A percentile compares a stretch with the other conserved stretches of the same genome.
phyloP scores from a whole-genome alignment of 805 yeast genomes.

The Phaffomyces thermotolerans region DNA sequence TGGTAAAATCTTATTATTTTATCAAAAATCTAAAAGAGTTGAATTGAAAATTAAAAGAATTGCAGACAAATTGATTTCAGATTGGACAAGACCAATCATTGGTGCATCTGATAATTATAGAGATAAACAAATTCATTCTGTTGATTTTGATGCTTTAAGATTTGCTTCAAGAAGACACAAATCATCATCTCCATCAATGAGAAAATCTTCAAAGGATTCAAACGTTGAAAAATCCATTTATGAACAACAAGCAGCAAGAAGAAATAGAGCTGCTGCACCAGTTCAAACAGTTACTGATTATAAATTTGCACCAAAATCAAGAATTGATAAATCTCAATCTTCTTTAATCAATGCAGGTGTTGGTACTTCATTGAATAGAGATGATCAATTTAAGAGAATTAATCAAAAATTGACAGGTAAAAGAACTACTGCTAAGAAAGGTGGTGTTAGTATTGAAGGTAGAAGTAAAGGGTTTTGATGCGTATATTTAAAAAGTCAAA shows the following conservation, averaged over 20 bases:
- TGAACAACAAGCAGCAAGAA: constrained; percentile 84
- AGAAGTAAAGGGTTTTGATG: constrained; percentile 13
- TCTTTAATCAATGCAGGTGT: constrained; percentile 35
- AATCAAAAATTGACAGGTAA: constrained; percentile 34
- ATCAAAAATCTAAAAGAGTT: constrained; percentile 83
- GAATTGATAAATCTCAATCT: constrained; percentile 36
- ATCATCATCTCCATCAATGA: neutral
- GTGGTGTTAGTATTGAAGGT: constrained; percentile 69
- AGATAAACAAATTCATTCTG: constrained; percentile 68
- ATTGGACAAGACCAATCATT: constrained; percentile 98
- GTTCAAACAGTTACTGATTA: constrained; percentile 82
- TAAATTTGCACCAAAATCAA: constrained; percentile 82
- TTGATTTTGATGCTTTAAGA: constrained; percentile 50
- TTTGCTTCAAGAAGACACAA: constrained; percentile 11
- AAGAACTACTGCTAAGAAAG: constrained; percentile 37
- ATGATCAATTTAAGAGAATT: constrained; percentile 77
- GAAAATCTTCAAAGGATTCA: constrained; percentile 11
- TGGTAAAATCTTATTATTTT: constrained; percentile 89
- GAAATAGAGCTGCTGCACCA: constrained; percentile 96
- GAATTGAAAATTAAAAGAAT: constrained; percentile 80
- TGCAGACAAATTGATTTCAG: constrained; percentile 88
- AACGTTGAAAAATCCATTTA: constrained; percentile 52
- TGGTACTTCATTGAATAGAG: constrained; percentile 47
- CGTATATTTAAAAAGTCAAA: no score
- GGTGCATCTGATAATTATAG: constrained; percentile 92